Conservation (phyloP, 257 asterid species). For the Prunella vulgaris region DNA sequence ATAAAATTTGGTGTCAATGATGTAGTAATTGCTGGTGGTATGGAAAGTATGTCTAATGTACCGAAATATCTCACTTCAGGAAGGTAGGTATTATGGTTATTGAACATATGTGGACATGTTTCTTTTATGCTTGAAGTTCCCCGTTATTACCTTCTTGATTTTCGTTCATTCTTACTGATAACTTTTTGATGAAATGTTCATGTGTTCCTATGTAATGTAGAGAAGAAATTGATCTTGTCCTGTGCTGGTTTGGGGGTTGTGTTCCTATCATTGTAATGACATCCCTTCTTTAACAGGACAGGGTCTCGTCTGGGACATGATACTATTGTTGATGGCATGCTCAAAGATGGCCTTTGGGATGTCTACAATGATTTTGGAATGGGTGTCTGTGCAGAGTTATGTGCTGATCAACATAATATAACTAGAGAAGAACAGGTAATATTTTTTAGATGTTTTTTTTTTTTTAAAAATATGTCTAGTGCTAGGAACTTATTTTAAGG, state of each 20-base stretch:
- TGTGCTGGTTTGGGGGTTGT: conserved; percentile 7
- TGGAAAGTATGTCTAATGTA: conserved; percentile 98
- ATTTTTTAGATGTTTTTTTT: conserved; percentile 4
- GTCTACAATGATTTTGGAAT: conserved; percentile 89
- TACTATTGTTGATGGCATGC: conserved; percentile 78
- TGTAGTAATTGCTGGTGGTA: conserved; percentile 90
- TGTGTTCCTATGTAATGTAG: not conserved
- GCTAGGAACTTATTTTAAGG: not conserved
- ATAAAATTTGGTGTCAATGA: conserved; percentile 70
- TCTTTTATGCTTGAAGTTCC: not conserved
- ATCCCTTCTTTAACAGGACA: conserved; percentile 38
- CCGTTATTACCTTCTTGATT: not conserved
- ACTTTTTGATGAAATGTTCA: not conserved
- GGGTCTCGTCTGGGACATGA: conserved; percentile 94
- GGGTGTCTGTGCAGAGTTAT: conserved; percentile 93
- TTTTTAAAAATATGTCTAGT: not conserved
- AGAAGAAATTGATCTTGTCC: not conserved
- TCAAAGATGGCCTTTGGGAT: conserved; percentile 98
- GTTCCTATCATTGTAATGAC: conserved; percentile 9
- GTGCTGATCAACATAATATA: conserved; percentile 68
- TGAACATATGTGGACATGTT: not conserved
- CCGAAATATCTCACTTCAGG: conserved; percentile 73
- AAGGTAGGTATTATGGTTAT: conserved; percentile 47
- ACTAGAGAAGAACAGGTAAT: conserved; percentile 81
- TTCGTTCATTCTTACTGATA: not conserved